Base-by-base conservation (phyloP, 768 basidiomycete species). In the Bullera alba region DNA sequence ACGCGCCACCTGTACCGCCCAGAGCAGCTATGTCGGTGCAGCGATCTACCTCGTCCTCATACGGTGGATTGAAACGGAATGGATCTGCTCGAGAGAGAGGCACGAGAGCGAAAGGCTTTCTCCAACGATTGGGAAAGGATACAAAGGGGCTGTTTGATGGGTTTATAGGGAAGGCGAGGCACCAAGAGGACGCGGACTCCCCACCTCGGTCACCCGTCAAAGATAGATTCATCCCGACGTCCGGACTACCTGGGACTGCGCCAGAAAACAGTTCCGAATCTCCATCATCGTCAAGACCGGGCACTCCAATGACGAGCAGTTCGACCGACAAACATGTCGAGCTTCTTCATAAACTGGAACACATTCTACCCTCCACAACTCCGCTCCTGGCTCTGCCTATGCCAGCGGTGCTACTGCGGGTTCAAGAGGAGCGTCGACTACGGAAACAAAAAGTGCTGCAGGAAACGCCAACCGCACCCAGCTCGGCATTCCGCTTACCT, bases 381-480 rank as follows among this genome's bases (percentile, higher is more conserved):
- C 65, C 65, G 5, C 60, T 57, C 10, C 36, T 67, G 32, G n/a
- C 21, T 8, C 21, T 67, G n/a, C 62, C 62, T 3, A 57, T 67
- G 55, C 65, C 65, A 3, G 52, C 62, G 6, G 29, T 67, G 5
- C 47, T 67, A 4, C 22, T 61, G 23, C 43, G 60, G 14, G 50
- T 67, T 0, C 25, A 51, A 30, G 58, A 57, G 12, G 62, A 63
- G 35, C 34, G n/a, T n/a, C n/a, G n/a, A n/a, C n/a, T n/a, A n/a
- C n/a, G n/a, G n/a, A n/a, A n/a, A n/a, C n/a, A 60, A 21, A 59
- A 60, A 36, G 61, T 58, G 1, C 30, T 51, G n/a, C 37, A 59
- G 17, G 57, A 65, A 26, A 45, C 55, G 10, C 17, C 34, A 21
- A 49, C n/a, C n/a, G n/a, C n/a, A n/a, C n/a, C n/a, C n/a, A n/a